These are phyloP conservation scores for Penicillium crystallinum DNA, from an alignment of 495 filamentous ascomycete species.

Conservation along the genomic window DNA sequence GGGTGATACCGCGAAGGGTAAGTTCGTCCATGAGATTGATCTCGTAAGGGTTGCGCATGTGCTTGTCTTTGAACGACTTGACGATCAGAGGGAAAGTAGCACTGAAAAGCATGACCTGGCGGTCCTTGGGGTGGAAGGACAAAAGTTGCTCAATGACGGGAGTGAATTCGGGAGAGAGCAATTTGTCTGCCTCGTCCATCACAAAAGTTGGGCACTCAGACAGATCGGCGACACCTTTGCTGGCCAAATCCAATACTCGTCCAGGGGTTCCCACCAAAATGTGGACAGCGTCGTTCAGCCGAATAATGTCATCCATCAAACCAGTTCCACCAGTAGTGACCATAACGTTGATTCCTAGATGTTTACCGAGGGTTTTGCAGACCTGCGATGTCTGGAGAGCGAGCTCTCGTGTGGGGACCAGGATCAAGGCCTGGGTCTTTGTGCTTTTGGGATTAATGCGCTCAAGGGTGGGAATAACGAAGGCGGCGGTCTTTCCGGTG, in stretches of 20 bases:
- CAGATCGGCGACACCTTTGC: constrained; percentile 93
- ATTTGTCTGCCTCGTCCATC: constrained; percentile 98
- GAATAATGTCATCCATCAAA: constrained; percentile 94
- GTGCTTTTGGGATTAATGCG: constrained; percentile 92
- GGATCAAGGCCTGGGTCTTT: constrained; percentile 91
- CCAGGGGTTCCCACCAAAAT: constrained; percentile 97
- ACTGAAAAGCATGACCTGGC: constrained; percentile 98
- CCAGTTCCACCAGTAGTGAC: constrained; percentile 95
- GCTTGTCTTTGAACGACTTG: constrained; percentile 96
- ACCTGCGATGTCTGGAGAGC: constrained; percentile 99
- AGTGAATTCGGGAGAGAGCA: constrained; percentile 93
- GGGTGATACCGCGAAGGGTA: constrained; percentile 93
- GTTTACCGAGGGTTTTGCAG: constrained; percentile 95
- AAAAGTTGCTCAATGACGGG: constrained; percentile 94
- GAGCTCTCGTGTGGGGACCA: constrained; percentile 94
- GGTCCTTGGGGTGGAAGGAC: constrained; percentile 88
- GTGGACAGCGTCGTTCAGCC: constrained; percentile 88
- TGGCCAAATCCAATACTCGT: constrained; percentile 88
- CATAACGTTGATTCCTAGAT: constrained; percentile 97
- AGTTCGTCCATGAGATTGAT: constrained; percentile 99
- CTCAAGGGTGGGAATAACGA: constrained; percentile 92
- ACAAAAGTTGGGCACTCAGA: constrained; percentile 95
- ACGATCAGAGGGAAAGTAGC: constrained; percentile 95
- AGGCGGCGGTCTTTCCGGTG: constrained; percentile 96
- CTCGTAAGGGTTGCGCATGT: constrained; percentile 92